Percentiles rank a stretch among this genome's conserved stretches.
Evolutionary conservation across 2,329 filamentous ascomycete genomes (phyloP).

Genomic region (Calonectria pseudoreteaudii): DNA sequence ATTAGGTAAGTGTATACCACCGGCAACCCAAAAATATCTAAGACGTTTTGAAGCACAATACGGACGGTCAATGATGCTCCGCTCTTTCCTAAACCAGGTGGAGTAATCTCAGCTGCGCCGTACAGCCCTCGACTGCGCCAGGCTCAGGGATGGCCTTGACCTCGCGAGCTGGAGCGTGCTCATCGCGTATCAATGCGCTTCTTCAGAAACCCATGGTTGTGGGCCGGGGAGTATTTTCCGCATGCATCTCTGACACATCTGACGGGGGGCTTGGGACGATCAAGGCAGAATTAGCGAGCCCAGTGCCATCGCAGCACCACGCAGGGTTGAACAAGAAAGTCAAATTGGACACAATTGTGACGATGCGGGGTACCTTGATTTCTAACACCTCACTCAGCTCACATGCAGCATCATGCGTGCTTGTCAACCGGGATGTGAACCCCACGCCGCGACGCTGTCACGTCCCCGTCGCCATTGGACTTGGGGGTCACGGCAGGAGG

Average conservation of each 20-base stretch:
- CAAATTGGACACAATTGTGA: not conserved
- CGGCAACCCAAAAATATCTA: not conserved
- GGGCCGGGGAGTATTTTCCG: not conserved
- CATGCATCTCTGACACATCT: not conserved
- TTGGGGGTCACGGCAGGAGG: not conserved
- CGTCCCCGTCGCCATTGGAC: not conserved
- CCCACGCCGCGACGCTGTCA: not conserved
- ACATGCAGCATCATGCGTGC: not conserved
- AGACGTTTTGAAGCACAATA: not conserved
- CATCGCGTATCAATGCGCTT: not conserved
- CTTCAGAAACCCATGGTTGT: not conserved
- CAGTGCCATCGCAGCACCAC: not conserved
- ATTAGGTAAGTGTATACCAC: not conserved
- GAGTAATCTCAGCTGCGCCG: not conserved
- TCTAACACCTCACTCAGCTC: not conserved
- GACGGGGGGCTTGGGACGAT: not conserved
- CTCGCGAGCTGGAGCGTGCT: not conserved
- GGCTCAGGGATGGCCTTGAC: not conserved
- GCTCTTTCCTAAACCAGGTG: not conserved
- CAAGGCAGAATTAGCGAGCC: not conserved
- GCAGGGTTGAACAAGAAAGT: not conserved
- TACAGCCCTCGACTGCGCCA: not conserved
- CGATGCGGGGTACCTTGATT: not conserved
- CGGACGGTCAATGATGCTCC: not conserved
- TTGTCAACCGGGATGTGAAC: not conserved